Conservation (phyloP, 345 rosid species). For the Arabis alpina region DNA sequence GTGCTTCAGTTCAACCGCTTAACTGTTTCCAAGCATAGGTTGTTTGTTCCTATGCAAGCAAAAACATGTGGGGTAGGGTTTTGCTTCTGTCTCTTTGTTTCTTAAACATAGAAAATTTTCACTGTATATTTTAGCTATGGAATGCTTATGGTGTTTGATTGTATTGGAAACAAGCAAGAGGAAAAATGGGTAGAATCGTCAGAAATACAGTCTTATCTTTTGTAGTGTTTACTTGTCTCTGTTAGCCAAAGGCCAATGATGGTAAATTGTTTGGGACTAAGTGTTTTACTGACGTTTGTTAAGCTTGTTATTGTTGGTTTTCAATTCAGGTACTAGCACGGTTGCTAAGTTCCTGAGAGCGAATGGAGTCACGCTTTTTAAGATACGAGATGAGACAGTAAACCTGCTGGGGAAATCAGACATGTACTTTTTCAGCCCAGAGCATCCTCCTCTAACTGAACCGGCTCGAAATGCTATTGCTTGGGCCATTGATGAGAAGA, state of each 20-base stretch:
- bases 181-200: constrained; percentile 4
- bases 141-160: constrained; percentile 19
- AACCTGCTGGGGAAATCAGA: constrained; percentile 83
- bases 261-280: not conserved
- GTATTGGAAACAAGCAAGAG: not conserved
- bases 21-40: not conserved
- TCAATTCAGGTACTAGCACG: constrained; percentile 67
- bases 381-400: constrained; percentile 72
- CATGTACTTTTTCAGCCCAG: constrained; percentile 71
- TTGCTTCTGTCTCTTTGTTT: constrained; percentile 10
- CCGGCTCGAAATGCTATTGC: constrained; percentile 84
- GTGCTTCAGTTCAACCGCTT: not conserved
- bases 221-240: constrained; percentile 8
- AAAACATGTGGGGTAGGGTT: constrained; percentile 4
- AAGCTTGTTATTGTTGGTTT: constrained; percentile 9
- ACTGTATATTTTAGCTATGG: not conserved
- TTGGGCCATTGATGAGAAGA: constrained; percentile 85
- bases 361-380: constrained; percentile 73
- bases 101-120: not conserved
- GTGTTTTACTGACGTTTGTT: not conserved
- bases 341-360: constrained; percentile 88
- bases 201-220: too few relatives aligned
- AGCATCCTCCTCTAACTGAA: constrained; percentile 84
- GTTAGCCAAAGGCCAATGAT: constrained; percentile 2
- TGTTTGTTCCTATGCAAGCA: constrained; percentile 7